Conservation (phyloP, 306 rosid genomes). For the Hippophae gyantsensis region DNA sequence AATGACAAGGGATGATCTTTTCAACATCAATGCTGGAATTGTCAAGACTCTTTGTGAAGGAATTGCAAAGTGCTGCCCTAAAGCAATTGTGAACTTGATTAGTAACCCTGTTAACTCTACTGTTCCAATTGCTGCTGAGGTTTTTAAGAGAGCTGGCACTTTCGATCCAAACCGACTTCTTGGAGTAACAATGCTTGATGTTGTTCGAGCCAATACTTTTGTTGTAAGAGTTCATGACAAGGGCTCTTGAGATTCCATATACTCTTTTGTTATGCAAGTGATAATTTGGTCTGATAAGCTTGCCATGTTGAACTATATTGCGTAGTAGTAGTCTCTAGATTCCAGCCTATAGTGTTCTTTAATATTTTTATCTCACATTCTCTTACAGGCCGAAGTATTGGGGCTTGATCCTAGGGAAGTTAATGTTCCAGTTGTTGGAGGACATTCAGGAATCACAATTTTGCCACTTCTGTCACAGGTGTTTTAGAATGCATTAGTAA, state of each 20-base stretch:
- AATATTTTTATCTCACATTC: slow-evolving; percentile 1
- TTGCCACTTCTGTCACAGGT: slow-evolving; percentile 98
- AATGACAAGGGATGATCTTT: slow-evolving; percentile 94
- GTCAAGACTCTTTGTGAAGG: slow-evolving; percentile 85
- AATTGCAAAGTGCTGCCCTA: slow-evolving; percentile 66
- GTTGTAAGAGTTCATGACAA: slow-evolving; percentile 39
- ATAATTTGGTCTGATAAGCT: neutral
- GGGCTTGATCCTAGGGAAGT: slow-evolving; percentile 92
- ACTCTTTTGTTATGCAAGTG: neutral
- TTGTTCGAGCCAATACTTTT: slow-evolving; percentile 88
- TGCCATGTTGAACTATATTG: neutral
- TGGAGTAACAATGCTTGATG: slow-evolving; percentile 89
- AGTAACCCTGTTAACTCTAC: slow-evolving; percentile 97
- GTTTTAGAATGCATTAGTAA: slow-evolving; percentile 8
- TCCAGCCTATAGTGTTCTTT: neutral
- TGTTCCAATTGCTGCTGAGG: slow-evolving; percentile 91
- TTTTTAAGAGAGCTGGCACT: slow-evolving; percentile 84
- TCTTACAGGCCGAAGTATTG: slow-evolving; percentile 78
- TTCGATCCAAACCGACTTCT: slow-evolving; percentile 85
- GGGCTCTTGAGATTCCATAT: neutral
- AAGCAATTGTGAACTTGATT: slow-evolving; percentile 85
- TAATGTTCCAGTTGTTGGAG: slow-evolving; percentile 95
- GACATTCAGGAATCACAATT: slow-evolving; percentile 89
- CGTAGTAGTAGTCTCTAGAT: neutral
- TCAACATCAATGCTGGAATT: slow-evolving; percentile 90